Evolutionary conservation across 1,139 yeast genomes (phyloP), one percentile per base, ranked within the genome.

Genomic region (Hemisphaericaspora lyxosophila): DNA sequence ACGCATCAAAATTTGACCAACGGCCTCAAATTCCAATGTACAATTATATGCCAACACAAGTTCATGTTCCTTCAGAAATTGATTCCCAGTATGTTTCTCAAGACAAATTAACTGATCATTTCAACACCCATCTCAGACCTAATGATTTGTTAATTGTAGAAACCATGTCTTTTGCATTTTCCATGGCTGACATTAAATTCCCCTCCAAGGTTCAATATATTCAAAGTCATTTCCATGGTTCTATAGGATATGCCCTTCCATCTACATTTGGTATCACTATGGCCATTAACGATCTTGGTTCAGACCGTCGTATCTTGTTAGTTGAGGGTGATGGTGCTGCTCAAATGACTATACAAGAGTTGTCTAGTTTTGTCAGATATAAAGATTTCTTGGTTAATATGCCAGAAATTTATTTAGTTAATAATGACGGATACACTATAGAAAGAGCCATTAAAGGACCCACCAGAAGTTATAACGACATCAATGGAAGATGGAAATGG

Each of bases 261-360:
- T 88, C 94, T 3, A 75, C 92, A 1, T 70, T 88, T 33, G 96
- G 96, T 25, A 85, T 80, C 6, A 79, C 85, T 11, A 60, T 84
- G 39, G 95, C 92, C 1, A 67, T 75, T 50, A 69, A 73, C 40
- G 94, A 87, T 53, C 44, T 65, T 39, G 68, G 68, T 6, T 47
- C 50, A 7, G 54, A 63, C 5, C 77, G 82, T 33, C 74, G 95
- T 47, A 73, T 86, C 16, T 62, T 86, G 13, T 64, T 88, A 7
- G 67, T 86, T 19, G 89, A 85, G 65, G 96, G 96, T 35, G 96
- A 89, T 55, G 96, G 96, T 2, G 82, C 94, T 7, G 88, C 96
- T 2, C 95, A 86, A 62, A 85, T 88, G 95, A 86, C 96, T 2
- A 73, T 83, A 33, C 90, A 84, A 60, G 96, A 88, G 57, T 62